Conservation (phyloP, 148 eudicot species). For the Drosera capensis region DNA sequence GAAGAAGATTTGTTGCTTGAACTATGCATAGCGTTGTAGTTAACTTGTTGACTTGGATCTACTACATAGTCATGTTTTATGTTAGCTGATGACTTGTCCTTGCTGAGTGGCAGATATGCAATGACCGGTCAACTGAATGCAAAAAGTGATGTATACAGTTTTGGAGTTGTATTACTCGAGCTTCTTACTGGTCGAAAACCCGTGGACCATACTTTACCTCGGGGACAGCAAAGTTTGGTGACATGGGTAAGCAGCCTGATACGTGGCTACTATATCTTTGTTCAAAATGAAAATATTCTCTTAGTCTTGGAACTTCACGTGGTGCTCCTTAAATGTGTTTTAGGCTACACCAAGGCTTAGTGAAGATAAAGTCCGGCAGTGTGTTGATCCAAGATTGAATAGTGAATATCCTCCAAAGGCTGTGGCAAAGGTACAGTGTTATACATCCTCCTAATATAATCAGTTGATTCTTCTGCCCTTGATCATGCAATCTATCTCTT, state of each 20-base stretch:
- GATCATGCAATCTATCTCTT: no score
- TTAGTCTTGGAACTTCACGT: no score
- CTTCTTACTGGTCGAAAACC: conserved; percentile 78
- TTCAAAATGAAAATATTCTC: not conserved
- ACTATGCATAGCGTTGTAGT: not conserved
- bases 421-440: conserved; percentile 44
- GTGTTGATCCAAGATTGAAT: conserved; percentile 47
- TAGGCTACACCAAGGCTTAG: conserved; percentile 80
- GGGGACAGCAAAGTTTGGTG: conserved; percentile 75
- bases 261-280: not conserved
- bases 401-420: conserved; percentile 68
- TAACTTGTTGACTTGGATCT: not conserved
- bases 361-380: conserved; percentile 63
- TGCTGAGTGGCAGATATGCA: conserved; percentile 50
- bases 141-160: conserved; percentile 80
- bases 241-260: conserved; percentile 62
- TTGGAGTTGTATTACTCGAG: conserved; percentile 69
- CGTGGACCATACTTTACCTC: conserved; percentile 66
- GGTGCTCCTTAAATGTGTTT: not conserved
- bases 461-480: no score
- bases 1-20: no score
- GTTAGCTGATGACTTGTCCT: conserved; percentile 5
- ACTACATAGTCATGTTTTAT: not conserved
- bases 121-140: conserved; percentile 73
- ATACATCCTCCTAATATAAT: not conserved